Evolutionary conservation across 2,329 filamentous ascomycete genomes (phyloP), one percentile per base, ranked within the genome.

Genomic region (Elsinoe perseae): DNA sequence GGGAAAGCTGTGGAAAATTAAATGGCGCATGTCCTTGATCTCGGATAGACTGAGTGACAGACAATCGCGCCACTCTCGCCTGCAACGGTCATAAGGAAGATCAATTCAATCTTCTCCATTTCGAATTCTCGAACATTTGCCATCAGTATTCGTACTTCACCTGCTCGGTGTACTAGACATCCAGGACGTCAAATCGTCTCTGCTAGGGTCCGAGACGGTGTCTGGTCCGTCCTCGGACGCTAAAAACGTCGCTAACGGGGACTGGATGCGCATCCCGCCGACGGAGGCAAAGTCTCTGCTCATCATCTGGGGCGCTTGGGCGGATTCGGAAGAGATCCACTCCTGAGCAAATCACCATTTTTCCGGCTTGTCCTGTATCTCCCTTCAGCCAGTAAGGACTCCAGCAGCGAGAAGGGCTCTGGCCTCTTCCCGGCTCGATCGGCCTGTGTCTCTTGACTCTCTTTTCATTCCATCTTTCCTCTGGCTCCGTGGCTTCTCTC

Each of bases 191-290:
- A 21, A 30, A 16, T 50, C 44, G 44, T 32, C 44, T 23, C 44
- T 34, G 44, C 27, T 50, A 50, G 44, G 44, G 44, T 52, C 48
- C 48, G 48, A 36, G 48, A 52, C 48, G 48, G 48, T 52, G 28
- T 52, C 48, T 52, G 48, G 48, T 38, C 48, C 48, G 48, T 21
- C 25, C 25, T 14, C 48, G 48, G 48, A 20, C 28, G 32, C 48
- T 52, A 52, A 30, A 52, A 52, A 52, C 48, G 48, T 52, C 48
- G 48, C 48, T 38, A 38, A 52, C 48, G 52, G 52, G 34, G 20
- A 30, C 50, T 44, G 52, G 52, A 18, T 43, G 36, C 34, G 52
- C 21, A 38, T 25, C 48, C 48, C 28, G 48, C 30, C 48, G 48
- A 52, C 28, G 28, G 48, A 52, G 48, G 48, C 12, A 52, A 52